Evolutionary conservation across 1,284 basidiomycete genomes (phyloP).

Genomic region (Papiliotrema terrestris): DNA sequence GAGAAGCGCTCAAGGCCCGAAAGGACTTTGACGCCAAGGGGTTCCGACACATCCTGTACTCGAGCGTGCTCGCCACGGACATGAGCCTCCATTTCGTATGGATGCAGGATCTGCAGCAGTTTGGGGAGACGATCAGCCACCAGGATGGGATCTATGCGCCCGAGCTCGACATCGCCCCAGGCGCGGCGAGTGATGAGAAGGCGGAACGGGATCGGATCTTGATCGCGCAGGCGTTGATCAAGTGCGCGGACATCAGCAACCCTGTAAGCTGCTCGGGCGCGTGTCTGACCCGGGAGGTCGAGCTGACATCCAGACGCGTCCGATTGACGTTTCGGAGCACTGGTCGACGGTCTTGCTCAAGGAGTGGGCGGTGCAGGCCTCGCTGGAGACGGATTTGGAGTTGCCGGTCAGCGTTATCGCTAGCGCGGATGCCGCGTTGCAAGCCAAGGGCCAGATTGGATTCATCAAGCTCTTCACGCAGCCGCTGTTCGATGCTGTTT

Average conservation of each 20-base stretch:
- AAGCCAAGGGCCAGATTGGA: constrained; percentile 82
- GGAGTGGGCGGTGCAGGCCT: constrained; percentile 85
- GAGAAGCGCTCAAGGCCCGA: constrained; percentile 17
- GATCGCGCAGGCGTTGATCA: constrained; percentile 85
- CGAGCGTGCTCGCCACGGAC: constrained; percentile 84
- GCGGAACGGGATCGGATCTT: constrained; percentile 59
- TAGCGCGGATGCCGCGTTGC: constrained; percentile 61
- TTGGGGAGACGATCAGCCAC: constrained; percentile 35
- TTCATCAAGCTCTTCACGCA: constrained; percentile 79
- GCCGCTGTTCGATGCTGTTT: constrained; percentile 73
- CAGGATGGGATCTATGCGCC: background rate
- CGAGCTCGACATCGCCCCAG: background rate
- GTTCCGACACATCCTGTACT: constrained; percentile 69
- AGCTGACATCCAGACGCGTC: constrained; percentile 64
- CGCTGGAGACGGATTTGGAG: constrained; percentile 70
- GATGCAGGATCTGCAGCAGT: constrained; percentile 63
- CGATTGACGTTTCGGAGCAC: constrained; percentile 78
- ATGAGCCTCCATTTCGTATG: constrained; percentile 85
- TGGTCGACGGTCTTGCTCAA: constrained; percentile 83
- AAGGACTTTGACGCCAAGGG: constrained; percentile 49
- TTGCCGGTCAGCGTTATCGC: constrained; percentile 66
- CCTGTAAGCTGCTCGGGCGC: constrained; percentile 61
- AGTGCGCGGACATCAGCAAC: constrained; percentile 95
- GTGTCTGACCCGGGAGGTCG: background rate
- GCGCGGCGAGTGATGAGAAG: constrained; percentile 2